Percentiles rank a stretch among this genome's conserved stretches.
Conservation (phyloP, 2,329 filamentous ascomycete species). For the Amylocarpus encephaloides region DNA sequence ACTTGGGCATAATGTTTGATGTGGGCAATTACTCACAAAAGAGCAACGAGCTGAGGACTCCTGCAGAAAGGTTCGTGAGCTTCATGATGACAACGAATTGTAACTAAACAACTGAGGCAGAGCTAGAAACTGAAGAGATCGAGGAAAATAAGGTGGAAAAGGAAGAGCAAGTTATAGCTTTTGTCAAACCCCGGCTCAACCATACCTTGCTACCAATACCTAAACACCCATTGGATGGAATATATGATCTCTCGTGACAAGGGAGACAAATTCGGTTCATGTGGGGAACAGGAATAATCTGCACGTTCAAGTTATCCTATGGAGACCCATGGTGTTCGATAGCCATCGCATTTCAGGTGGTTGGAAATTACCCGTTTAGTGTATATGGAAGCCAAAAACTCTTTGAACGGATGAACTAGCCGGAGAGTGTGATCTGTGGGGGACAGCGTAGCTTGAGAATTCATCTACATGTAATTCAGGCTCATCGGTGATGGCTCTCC, state of each 20-base stretch:
- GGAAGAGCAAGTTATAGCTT: slow-evolving; percentile 7
- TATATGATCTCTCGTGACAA: slow-evolving; percentile 9
- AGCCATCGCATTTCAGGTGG: not conserved
- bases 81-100: slow-evolving; percentile 22
- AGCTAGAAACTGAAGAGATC: slow-evolving; percentile 1
- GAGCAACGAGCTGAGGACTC: slow-evolving; percentile 19
- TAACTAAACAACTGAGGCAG: slow-evolving; percentile 11
- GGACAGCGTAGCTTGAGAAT: slow-evolving; percentile 7
- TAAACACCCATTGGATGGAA: slow-evolving; percentile 15
- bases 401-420: slow-evolving; percentile 10
- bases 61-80: slow-evolving; percentile 18
- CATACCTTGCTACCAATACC: slow-evolving; percentile 7
- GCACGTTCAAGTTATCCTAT: not conserved
- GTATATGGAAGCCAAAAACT: slow-evolving; percentile 5
- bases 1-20: not conserved
- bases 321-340: slow-evolving; percentile 1
- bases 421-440: slow-evolving; percentile 14
- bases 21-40: slow-evolving; percentile 19
- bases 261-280: slow-evolving; percentile 4
- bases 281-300: slow-evolving; percentile 6
- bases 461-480: slow-evolving; percentile 19
- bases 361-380: slow-evolving; percentile 16
- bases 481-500: slow-evolving; percentile 14
- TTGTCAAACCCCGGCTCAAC: slow-evolving; percentile 11
- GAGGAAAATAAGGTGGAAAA: slow-evolving; percentile 6